Evolutionary conservation across 352 stramenopile species (phyloP).

Genomic region (Globisporangium nunn): DNA sequence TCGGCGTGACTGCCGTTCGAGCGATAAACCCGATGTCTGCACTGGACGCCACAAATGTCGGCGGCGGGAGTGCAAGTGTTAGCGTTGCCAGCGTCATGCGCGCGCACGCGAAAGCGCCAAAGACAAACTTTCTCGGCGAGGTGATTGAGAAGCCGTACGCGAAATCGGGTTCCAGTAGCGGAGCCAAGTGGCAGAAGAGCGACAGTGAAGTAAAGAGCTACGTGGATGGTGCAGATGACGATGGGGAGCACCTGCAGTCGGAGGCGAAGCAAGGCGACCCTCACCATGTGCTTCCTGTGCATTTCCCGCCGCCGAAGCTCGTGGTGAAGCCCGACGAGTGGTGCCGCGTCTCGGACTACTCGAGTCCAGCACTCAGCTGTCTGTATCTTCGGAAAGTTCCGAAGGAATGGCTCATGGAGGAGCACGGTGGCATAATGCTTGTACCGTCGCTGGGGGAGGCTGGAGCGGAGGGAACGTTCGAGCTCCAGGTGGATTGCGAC

Average conservation of each 20-base stretch:
- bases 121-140: constrained; percentile 71
- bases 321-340: constrained; percentile 73
- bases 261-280: constrained; percentile 7
- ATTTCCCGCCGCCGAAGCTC: constrained; percentile 49
- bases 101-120: constrained; percentile 37
- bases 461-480: constrained; percentile 63
- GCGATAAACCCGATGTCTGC: constrained; percentile 6
- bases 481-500: constrained; percentile 85
- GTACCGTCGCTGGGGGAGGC: constrained; percentile 73
- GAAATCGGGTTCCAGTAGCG: constrained; percentile 12
- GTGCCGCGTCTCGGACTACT: constrained; percentile 60
- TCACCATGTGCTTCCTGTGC: constrained; percentile 1
- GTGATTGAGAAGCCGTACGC: constrained; percentile 38
- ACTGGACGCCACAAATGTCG: not conserved
- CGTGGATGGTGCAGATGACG: constrained; percentile 9
- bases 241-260: constrained; percentile 15
- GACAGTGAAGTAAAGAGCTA: constrained; percentile 19
- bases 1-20: constrained; percentile 53
- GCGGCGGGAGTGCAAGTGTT: not conserved
- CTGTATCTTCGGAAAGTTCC: constrained; percentile 61
- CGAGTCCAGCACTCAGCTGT: constrained; percentile 39
- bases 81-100: constrained; percentile 30
- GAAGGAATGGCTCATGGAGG: constrained; percentile 52
- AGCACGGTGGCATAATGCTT: constrained; percentile 49
- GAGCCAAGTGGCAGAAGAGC: constrained; percentile 12